A percentile compares a stretch with the other conserved stretches of the same genome.
Conservation (phyloP, 169 alveolate genomes). For the Pseudocohnilembus persalinus region DNA sequence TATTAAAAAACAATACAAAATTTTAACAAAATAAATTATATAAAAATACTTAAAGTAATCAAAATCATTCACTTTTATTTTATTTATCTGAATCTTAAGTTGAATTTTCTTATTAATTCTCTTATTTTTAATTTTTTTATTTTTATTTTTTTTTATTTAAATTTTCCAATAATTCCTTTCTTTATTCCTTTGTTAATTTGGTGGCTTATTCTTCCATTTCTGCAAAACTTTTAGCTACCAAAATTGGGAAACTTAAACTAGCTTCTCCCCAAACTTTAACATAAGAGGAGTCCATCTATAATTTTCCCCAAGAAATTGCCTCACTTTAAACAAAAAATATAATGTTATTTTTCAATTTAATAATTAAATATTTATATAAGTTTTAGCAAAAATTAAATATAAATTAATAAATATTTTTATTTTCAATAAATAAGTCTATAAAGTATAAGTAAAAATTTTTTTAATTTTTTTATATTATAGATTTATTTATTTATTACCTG, state of each 20-base stretch:
- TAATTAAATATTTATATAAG: no score
- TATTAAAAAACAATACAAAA: no score
- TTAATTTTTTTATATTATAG: background rate
- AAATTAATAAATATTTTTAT: no score
- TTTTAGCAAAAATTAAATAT: no score
- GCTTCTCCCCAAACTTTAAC: slow-evolving; percentile 98
- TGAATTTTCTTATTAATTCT: no score
- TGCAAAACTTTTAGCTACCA: slow-evolving; percentile 93
- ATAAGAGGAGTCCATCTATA: slow-evolving; percentile 91
- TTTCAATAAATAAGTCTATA: no score
- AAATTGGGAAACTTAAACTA: slow-evolving; percentile 93
- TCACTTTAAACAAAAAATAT: no score
- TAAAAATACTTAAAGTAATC: no score
- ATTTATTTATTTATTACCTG: background rate
- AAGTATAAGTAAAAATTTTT: background rate
- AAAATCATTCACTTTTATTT: background rate
- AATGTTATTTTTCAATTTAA: no score
- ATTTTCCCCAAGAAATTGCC: slow-evolving; percentile 99
- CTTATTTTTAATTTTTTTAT: no score
- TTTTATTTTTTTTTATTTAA: no score
- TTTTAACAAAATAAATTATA: no score
- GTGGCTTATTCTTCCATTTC: slow-evolving; percentile 71
- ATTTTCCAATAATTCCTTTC: background rate
- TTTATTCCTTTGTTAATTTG: slow-evolving; percentile 7
- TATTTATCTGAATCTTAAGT: background rate